Evolutionary conservation across 1,284 basidiomycete genomes (phyloP).

Genomic region (Naganishia sp.): DNA sequence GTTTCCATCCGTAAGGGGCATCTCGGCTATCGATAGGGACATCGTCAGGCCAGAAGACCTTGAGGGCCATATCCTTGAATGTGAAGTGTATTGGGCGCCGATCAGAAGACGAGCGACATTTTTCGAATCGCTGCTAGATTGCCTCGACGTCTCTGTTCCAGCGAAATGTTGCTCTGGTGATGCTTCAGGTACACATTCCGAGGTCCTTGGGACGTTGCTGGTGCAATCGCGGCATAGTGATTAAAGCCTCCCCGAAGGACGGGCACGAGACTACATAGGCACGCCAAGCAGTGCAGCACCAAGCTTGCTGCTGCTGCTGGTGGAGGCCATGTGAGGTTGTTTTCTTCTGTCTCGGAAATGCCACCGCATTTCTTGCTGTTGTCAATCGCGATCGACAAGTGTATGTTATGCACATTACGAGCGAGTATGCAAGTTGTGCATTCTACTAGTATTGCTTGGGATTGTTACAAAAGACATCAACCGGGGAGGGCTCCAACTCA

Average conservation of each 20-base stretch:
- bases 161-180: background rate
- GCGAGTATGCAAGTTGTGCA: background rate
- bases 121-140: background rate
- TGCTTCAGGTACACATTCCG: too few species aligned
- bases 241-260: too few species aligned
- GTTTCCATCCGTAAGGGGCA: slow-evolving; percentile 11
- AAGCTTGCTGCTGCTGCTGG: background rate
- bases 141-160: too few species aligned
- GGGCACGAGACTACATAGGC: too few species aligned
- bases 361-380: slow-evolving; percentile 5
- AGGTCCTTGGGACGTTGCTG: too few species aligned
- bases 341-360: background rate
- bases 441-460: background rate
- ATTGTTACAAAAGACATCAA: background rate
- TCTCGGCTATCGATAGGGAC: background rate
- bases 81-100: too few species aligned
- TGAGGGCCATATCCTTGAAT: slow-evolving; percentile 7
- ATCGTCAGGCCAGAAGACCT: slow-evolving; percentile 21
- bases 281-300: too few species aligned
- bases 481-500: too few species aligned
- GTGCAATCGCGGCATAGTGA: too few species aligned
- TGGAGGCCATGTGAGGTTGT: background rate
- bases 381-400: background rate
- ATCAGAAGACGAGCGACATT: background rate
- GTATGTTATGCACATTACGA: slow-evolving; percentile 15